phyloP scores from a whole-genome alignment of 148 eudicot genomes.

The Simmondsia chinensis region DNA sequence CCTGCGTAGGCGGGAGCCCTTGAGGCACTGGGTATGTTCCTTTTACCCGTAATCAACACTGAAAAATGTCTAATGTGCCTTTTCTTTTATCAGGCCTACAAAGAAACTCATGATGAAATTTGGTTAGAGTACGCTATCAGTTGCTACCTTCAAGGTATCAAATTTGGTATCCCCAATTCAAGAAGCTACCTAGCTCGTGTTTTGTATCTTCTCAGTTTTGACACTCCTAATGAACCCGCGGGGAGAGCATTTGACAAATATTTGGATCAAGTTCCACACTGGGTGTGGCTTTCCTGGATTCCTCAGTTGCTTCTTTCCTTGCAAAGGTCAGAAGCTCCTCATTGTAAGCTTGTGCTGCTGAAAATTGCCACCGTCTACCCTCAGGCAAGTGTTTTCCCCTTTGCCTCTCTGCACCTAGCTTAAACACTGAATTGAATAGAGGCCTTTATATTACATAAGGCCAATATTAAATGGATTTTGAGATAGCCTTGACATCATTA shows the following conservation, averaged over 20 bases:
- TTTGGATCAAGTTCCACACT: slow-evolving; percentile 87
- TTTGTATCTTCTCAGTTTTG: slow-evolving; percentile 94
- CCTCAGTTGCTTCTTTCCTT: slow-evolving; percentile 89
- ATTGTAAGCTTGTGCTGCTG: slow-evolving; percentile 85
- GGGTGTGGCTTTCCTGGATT: slow-evolving; percentile 99
- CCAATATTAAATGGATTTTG: too few relatives aligned
- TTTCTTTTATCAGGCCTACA: slow-evolving; percentile 55
- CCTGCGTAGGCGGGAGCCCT: too few relatives aligned
- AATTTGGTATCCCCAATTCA: slow-evolving; percentile 86
- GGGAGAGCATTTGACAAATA: slow-evolving; percentile 93
- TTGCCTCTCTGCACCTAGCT: too few relatives aligned
- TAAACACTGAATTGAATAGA: too few relatives aligned
- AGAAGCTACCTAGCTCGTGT: slow-evolving; percentile 98
- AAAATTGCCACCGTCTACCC: slow-evolving; percentile 89
- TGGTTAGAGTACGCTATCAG: slow-evolving; percentile 98
- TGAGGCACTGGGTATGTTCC: too few relatives aligned
- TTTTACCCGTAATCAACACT: too few relatives aligned
- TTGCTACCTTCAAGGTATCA: slow-evolving; percentile 95
- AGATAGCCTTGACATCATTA: too few relatives aligned
- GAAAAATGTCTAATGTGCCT: neutral
- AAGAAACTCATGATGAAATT: slow-evolving; percentile 83
- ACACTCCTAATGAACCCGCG: slow-evolving; percentile 80
- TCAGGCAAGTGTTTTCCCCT: slow-evolving; percentile 42
- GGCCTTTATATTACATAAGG: too few relatives aligned
- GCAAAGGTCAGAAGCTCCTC: slow-evolving; percentile 91